Percentiles rank a stretch among this genome's conserved stretches.
Conservation (phyloP, 1,284 basidiomycete species). For the Leccinum holopus region DNA sequence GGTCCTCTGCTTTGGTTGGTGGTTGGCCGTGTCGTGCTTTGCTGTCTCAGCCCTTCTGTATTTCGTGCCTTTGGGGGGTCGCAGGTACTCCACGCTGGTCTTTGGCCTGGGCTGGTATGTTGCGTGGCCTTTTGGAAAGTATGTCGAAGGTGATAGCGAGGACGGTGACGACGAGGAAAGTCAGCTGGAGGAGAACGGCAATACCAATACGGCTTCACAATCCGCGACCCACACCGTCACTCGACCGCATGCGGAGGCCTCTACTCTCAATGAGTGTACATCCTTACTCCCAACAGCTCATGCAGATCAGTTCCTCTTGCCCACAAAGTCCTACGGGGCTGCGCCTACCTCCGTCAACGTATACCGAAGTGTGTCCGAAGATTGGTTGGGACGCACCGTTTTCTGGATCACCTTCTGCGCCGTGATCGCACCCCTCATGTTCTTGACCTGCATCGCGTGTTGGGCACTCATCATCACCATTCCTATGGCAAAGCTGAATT, state of each 20-base stretch:
- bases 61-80: conserved; percentile 76
- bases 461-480: conserved; percentile 94
- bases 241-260: conserved; percentile 32
- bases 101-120: conserved; percentile 96
- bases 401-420: conserved; percentile 80
- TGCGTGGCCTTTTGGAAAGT: conserved; percentile 98
- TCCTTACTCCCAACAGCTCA: conserved; percentile 39
- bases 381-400: conserved; percentile 63
- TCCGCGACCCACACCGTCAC: conserved; percentile 38
- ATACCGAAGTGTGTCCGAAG: conserved; percentile 39
- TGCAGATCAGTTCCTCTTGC: conserved; percentile 36
- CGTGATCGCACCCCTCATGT: conserved; percentile 87
- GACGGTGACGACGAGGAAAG: conserved; percentile 47
- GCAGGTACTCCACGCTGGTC: conserved; percentile 82
- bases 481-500: conserved; percentile 97
- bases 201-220: conserved; percentile 28
- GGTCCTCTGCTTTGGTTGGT: conserved; percentile 87
- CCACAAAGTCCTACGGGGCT: conserved; percentile 66
- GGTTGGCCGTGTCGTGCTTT: conserved; percentile 79
- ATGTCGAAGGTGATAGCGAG: conserved; percentile 84
- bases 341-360: conserved; percentile 38
- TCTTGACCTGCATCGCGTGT: conserved; percentile 83
- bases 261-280: conserved; percentile 38
- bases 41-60: conserved; percentile 68
- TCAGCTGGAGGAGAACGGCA: conserved; percentile 31